Percentiles rank a stretch among this genome's conserved stretches.
Evolutionary conservation across 2,329 filamentous ascomycete genomes (phyloP).

Genomic region (Fusarium sp.): DNA sequence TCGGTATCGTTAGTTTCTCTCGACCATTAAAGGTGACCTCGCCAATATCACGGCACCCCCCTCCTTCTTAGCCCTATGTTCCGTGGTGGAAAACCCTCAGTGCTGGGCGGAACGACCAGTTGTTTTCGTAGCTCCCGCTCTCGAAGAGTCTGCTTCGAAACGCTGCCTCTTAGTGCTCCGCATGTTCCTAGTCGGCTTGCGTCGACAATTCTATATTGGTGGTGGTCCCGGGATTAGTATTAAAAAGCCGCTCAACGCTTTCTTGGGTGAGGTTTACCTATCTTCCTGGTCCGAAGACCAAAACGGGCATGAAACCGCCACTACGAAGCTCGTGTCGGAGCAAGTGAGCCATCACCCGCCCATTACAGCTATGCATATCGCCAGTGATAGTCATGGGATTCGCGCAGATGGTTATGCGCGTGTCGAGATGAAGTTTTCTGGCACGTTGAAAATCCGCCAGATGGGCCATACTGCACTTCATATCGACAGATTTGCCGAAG

Average conservation of each 20-base stretch:
- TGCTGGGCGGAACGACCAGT: constrained; percentile 65
- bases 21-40: constrained; percentile 58
- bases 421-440: constrained; percentile 66
- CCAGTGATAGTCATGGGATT: constrained; percentile 59
- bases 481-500: constrained; percentile 63
- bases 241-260: constrained; percentile 68
- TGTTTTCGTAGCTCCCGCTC: constrained; percentile 63
- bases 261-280: constrained; percentile 65
- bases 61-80: constrained; percentile 63
- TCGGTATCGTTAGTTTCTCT: constrained; percentile 11
- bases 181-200: constrained; percentile 62
- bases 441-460: constrained; percentile 64
- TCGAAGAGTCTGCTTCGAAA: constrained; percentile 60
- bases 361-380: constrained; percentile 66
- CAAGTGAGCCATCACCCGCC: constrained; percentile 68
- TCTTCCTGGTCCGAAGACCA: constrained; percentile 52
- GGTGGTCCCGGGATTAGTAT: constrained; percentile 62
- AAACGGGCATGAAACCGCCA: constrained; percentile 40
- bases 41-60: constrained; percentile 66
- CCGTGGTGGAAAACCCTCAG: constrained; percentile 65
- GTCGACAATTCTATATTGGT: constrained; percentile 63
- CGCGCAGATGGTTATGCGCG: constrained; percentile 66
- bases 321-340: constrained; percentile 56
- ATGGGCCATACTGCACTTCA: constrained; percentile 64
- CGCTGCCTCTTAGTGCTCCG: constrained; percentile 62